Evolutionary conservation across 73 alveolate genomes (phyloP), one percentile per base, ranked within the genome.

Genomic region (Tetrahymena thermophila): DNA sequence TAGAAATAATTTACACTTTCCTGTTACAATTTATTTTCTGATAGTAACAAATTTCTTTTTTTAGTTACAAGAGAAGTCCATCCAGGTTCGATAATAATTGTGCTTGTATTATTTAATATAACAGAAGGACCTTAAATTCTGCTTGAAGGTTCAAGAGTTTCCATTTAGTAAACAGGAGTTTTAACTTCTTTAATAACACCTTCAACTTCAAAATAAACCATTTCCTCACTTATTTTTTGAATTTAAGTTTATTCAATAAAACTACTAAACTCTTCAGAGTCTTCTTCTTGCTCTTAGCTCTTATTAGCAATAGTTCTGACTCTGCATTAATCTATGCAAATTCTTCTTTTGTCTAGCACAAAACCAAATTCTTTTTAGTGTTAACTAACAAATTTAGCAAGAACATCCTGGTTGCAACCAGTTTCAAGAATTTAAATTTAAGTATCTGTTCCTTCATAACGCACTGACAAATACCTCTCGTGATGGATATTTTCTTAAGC

Each of bases 361-460:
- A 98, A 98, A 43, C 99, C 99, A 95, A 96, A 98, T 93, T 98
- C 97, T 83, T 98, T 56, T 83, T 96, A 56, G 85, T 98, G 98
- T 94, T 71, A 84, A 10, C 85, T 57, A 17, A 96, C 89, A 85
- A 98, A 98, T 25, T 43, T 56, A 35, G 84, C 8, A 2, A 37
- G 85, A 42, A 94, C 95, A 38, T 93, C 96, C 35, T 25, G 40
- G 14, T 94, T 58, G 11, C 44, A 55, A 35, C n/a, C 40, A 38
- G 35, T 40, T 25, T 95, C 94, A 17, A 95, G 94, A 38, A 97
- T 96, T 97, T 97, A 96, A 31, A 98, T 85, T 4, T 96, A 43
- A 23, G 98, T 97, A 93, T 98, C 99, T 37, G 98, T 96, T 14
- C 99, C 99, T 55, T 97, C 97, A 93, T 97, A 98, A 85, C 98